Evolutionary conservation across 1,139 yeast species (phyloP).

Genomic region (Zygoascus sp.): DNA sequence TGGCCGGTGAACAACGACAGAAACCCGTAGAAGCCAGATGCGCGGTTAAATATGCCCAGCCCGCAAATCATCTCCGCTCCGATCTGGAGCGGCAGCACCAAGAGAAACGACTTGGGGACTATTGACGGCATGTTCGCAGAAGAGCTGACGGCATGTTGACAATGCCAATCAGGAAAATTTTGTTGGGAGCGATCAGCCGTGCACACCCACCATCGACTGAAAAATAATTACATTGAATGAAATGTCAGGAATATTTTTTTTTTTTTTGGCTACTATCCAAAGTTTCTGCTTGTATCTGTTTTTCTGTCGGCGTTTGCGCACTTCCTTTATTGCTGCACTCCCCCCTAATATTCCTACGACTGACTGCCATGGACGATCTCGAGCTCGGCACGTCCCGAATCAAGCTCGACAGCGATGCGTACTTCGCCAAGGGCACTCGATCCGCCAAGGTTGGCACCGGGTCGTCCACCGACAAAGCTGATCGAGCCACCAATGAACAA

Average conservation of each 20-base stretch:
- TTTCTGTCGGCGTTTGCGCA: too few species aligned
- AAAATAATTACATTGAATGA: too few species aligned
- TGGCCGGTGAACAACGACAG: conserved; percentile 83
- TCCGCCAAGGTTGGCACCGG: conserved; percentile 29
- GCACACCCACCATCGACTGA: too few species aligned
- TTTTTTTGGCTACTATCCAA: too few species aligned
- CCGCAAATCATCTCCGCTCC: conserved; percentile 87
- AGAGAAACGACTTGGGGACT: conserved; percentile 44
- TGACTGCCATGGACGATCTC: neutral
- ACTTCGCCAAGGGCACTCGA: conserved; percentile 32
- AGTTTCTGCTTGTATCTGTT: too few species aligned
- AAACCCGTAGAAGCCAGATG: conserved; percentile 84
- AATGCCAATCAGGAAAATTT: neutral
- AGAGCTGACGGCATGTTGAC: too few species aligned
- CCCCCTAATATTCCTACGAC: neutral
- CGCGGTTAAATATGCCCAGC: conserved; percentile 76
- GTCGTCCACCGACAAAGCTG: conserved; percentile 62
- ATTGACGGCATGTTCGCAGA: conserved; percentile 16
- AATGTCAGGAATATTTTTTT: too few species aligned
- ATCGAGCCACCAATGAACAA: conserved; percentile 94
- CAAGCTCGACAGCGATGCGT: conserved; percentile 29
- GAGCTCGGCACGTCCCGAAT: conserved; percentile 13
- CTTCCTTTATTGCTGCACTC: too few species aligned
- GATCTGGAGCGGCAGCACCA: conserved; percentile 67
- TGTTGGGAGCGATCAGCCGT: conserved; percentile 6